A percentile compares a stretch with the other conserved stretches of the same genome.
phyloP scores from a whole-genome alignment of 768 basidiomycete species.

The Mycena alexandri region DNA sequence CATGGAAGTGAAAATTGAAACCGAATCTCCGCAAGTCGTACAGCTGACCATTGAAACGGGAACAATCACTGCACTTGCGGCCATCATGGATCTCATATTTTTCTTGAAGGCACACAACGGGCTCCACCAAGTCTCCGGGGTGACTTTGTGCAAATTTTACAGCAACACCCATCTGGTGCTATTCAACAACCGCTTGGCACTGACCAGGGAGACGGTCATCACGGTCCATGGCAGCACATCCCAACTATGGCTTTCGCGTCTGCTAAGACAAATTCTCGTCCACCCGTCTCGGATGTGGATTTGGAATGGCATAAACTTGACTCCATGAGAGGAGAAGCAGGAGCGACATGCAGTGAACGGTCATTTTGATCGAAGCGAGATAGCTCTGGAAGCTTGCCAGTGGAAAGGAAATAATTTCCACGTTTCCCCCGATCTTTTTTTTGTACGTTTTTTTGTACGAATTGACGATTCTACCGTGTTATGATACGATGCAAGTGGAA shows the following conservation, averaged over 20 bases:
- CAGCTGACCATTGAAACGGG: constrained; percentile 35
- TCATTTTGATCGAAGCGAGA: too few species aligned
- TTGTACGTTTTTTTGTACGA: too few species aligned
- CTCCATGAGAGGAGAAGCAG: too few species aligned
- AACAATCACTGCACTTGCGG: constrained; percentile 33
- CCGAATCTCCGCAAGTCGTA: constrained; percentile 19
- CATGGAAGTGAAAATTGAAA: too few species aligned
- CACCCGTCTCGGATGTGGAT: background rate
- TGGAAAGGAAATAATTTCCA: too few species aligned
- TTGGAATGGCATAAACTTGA: background rate
- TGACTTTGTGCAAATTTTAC: constrained; percentile 36
- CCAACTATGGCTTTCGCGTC: too few species aligned
- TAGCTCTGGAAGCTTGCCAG: too few species aligned
- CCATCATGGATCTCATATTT: constrained; percentile 35
- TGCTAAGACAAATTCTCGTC: too few species aligned
- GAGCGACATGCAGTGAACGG: background rate
- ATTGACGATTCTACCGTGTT: too few species aligned
- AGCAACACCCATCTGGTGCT: constrained; percentile 35
- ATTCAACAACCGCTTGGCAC: constrained; percentile 31
- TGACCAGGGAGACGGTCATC: background rate
- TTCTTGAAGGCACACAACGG: constrained; percentile 29
- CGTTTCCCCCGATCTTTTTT: too few species aligned
- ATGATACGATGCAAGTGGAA: too few species aligned
- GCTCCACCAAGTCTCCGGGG: constrained; percentile 33
- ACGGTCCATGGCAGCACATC: too few species aligned